phyloP scores from a whole-genome alignment of 192 early-diverging fungal species.

The Entomortierella beljakovae region DNA sequence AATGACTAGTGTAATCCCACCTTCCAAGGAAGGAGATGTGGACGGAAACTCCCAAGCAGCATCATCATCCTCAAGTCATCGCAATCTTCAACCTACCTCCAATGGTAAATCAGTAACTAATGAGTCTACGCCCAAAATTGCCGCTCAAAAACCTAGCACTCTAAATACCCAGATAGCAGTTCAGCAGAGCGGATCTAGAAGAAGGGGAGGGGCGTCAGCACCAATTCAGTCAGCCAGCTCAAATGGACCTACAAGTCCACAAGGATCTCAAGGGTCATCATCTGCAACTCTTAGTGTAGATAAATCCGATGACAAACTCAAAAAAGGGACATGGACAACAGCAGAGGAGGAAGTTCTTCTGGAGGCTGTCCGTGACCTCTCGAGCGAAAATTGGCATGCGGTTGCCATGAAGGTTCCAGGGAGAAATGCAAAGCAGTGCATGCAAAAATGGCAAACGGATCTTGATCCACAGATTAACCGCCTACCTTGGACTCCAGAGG shows the following conservation, averaged over 20 bases:
- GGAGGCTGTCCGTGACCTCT: constrained; percentile 37
- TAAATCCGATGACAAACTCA: constrained; percentile 46
- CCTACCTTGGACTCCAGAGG: constrained; percentile 32
- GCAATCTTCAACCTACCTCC: constrained; percentile 24
- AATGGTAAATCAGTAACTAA: background rate
- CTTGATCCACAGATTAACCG: constrained; percentile 53
- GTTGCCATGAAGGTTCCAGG: constrained; percentile 49
- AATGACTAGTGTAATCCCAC: constrained; percentile 5
- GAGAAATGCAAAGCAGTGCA: constrained; percentile 51
- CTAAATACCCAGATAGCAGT: background rate
- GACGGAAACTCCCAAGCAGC: background rate
- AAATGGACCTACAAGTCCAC: constrained; percentile 17
- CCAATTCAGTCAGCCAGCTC: constrained; percentile 6
- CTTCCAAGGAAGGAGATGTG: background rate
- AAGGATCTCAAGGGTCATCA: background rate
- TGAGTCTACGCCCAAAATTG: background rate
- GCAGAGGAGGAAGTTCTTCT: constrained; percentile 39
- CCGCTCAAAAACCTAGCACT: constrained; percentile 1
- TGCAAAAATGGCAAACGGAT: constrained; percentile 56
- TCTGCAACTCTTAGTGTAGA: constrained; percentile 3
- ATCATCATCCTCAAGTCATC: background rate
- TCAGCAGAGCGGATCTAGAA: constrained; percentile 1
- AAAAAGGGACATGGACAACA: constrained; percentile 51
- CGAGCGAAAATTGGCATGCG: constrained; percentile 53
- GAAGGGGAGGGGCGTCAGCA: background rate